These are phyloP conservation scores for Hypomontagnella monticulosa DNA, from an alignment of 495 filamentous ascomycete species.

Conservation along the genomic window DNA sequence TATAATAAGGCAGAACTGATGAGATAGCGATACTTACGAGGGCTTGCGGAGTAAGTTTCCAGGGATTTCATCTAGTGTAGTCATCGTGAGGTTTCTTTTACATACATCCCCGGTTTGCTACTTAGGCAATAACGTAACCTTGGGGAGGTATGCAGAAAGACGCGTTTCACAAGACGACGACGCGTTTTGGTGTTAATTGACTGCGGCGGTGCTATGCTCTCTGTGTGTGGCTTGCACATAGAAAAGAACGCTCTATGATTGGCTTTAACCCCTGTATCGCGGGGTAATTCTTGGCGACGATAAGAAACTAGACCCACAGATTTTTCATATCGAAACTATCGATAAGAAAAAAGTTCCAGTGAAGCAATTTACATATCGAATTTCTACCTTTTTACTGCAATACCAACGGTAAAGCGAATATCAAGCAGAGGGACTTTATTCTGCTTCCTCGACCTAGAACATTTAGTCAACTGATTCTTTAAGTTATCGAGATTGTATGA, in stretches of 20 bases:
- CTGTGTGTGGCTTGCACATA: constrained; percentile 5
- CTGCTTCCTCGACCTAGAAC: too few species aligned
- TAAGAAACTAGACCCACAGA: neutral
- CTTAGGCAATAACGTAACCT: neutral
- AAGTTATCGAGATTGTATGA: neutral
- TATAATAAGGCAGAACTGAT: constrained; percentile 1
- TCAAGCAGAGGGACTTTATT: too few species aligned
- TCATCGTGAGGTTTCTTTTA: constrained; percentile 26
- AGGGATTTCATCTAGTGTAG: constrained; percentile 38
- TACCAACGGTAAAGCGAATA: neutral
- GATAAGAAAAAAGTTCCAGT: constrained; percentile 36
- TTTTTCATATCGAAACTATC: constrained; percentile 24
- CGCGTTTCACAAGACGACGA: constrained; percentile 38
- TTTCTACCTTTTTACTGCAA: neutral
- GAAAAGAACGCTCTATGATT: neutral
- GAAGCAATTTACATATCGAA: neutral
- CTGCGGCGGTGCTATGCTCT: constrained; percentile 30
- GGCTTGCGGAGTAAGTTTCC: constrained; percentile 52
- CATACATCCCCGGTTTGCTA: constrained; percentile 3
- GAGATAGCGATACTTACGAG: constrained; percentile 43
- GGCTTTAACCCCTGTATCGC: constrained; percentile 20
- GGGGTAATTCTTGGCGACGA: constrained; percentile 38
- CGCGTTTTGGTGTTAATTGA: constrained; percentile 48
- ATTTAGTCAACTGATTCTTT: too few species aligned
- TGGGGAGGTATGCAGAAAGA: constrained; percentile 21